phyloP scores from a whole-genome alignment of 352 stramenopile genomes.

The Pythium oligandrum region DNA sequence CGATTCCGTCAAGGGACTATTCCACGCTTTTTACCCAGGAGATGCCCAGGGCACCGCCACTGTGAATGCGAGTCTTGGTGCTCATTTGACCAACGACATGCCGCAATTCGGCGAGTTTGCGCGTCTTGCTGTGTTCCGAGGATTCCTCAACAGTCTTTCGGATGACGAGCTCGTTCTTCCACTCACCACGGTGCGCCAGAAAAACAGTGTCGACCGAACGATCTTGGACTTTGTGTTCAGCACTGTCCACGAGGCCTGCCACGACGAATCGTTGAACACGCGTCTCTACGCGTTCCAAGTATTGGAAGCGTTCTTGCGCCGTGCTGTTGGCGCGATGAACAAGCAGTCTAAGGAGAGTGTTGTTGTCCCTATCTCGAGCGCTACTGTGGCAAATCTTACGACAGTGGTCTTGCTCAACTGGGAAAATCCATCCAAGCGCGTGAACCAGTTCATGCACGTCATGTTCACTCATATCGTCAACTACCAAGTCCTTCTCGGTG shows the following conservation, averaged over 20 bases:
- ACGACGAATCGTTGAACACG: conserved; percentile 57
- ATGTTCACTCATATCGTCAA: conserved; percentile 75
- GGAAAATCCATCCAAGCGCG: conserved; percentile 80
- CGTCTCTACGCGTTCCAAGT: conserved; percentile 81
- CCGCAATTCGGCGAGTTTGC: conserved; percentile 42
- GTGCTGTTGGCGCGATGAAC: conserved; percentile 37
- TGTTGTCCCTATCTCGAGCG: not conserved
- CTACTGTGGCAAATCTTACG: conserved; percentile 46
- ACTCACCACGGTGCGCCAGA: not conserved
- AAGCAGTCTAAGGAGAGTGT: conserved; percentile 12
- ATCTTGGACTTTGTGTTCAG: conserved; percentile 56
- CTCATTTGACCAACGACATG: conserved; percentile 35
- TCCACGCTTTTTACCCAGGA: not conserved
- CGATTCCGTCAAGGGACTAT: not conserved
- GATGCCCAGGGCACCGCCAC: too few relatives aligned
- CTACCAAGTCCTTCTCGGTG: conserved; percentile 38
- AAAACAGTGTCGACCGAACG: not conserved
- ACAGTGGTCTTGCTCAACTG: conserved; percentile 70
- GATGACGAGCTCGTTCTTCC: conserved; percentile 38
- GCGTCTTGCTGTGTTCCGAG: conserved; percentile 62
- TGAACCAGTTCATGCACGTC: conserved; percentile 84
- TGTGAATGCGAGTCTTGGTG: conserved; percentile 7
- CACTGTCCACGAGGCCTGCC: conserved; percentile 44
- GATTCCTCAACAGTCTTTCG: conserved; percentile 56
- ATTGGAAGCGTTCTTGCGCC: conserved; percentile 67